These are phyloP conservation scores for Phytophthora foliorum DNA, from an alignment of 352 stramenopile species.

Conservation along the genomic window DNA sequence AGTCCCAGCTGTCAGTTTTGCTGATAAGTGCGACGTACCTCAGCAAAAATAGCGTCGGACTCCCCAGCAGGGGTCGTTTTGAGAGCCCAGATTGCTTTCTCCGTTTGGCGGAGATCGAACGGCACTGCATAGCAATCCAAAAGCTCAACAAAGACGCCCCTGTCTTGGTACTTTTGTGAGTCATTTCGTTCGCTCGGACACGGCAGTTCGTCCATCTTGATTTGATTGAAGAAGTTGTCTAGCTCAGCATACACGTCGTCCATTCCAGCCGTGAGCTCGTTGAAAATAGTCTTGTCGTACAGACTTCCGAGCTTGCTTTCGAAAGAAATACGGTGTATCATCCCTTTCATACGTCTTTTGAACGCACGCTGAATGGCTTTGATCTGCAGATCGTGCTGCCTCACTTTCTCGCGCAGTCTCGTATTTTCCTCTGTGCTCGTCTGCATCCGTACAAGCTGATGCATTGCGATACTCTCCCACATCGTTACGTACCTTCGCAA, in stretches of 20 bases:
- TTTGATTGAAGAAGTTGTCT: slow-evolving; percentile 6
- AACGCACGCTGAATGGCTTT: slow-evolving; percentile 13
- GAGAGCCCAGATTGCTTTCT: slow-evolving; percentile 9
- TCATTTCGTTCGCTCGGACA: slow-evolving; percentile 14
- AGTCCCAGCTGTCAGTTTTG: too few species aligned
- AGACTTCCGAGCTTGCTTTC: background rate
- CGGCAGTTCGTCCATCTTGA: slow-evolving; percentile 16
- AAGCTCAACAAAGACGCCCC: slow-evolving; percentile 12
- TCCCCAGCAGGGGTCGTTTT: background rate
- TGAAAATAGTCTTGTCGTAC: background rate
- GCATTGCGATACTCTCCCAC: background rate
- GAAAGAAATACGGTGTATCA: too few species aligned
- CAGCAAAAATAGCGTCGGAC: background rate
- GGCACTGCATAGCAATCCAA: slow-evolving; percentile 17
- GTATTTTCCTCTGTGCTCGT: slow-evolving; percentile 19
- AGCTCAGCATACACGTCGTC: slow-evolving; percentile 14
- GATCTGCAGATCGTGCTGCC: background rate
- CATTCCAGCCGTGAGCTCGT: slow-evolving; percentile 14
- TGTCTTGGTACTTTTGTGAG: background rate
- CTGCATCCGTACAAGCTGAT: background rate
- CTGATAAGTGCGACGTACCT: slow-evolving; percentile 14
- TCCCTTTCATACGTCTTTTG: slow-evolving; percentile 4
- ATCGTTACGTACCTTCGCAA: background rate
- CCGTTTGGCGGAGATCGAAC: slow-evolving; percentile 12
- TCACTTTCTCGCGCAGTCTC: slow-evolving; percentile 4